These are phyloP conservation scores for Penicillium rolfsii DNA, from an alignment of 2,329 filamentous ascomycete species.

Conservation along the genomic window DNA sequence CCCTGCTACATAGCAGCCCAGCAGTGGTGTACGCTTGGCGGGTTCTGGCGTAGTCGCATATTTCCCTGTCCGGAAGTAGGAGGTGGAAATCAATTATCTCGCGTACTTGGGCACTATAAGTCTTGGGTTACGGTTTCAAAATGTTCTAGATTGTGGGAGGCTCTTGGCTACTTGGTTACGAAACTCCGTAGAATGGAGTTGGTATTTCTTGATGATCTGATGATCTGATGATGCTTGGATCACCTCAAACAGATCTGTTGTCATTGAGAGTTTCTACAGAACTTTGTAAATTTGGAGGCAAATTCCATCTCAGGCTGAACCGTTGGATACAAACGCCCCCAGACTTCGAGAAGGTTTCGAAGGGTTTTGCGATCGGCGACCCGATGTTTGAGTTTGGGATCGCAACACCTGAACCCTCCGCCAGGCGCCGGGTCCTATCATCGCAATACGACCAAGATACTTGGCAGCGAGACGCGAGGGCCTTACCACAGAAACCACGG, in stretches of 20 bases:
- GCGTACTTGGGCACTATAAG: background rate
- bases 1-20: background rate
- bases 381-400: slow-evolving; percentile 1
- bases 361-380: background rate
- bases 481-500: background rate
- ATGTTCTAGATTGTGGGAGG: background rate
- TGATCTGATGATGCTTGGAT: background rate
- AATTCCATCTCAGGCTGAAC: background rate
- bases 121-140: slow-evolving; percentile 1
- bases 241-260: background rate
- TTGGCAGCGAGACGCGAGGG: slow-evolving; percentile 4
- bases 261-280: background rate
- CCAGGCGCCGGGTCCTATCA: background rate
- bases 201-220: too few species aligned
- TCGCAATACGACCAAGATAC: slow-evolving; percentile 1
- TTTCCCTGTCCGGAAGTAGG: background rate
- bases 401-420: background rate
- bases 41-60: background rate
- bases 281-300: background rate
- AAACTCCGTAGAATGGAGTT: too few species aligned
- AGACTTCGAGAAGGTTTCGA: slow-evolving; percentile 2
- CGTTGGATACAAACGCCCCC: background rate
- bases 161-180: background rate
- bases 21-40: background rate
- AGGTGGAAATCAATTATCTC: background rate